These are phyloP conservation scores for Quambalaria eucalypti DNA, from an alignment of 1,284 basidiomycete genomes.

Conservation along the genomic window DNA sequence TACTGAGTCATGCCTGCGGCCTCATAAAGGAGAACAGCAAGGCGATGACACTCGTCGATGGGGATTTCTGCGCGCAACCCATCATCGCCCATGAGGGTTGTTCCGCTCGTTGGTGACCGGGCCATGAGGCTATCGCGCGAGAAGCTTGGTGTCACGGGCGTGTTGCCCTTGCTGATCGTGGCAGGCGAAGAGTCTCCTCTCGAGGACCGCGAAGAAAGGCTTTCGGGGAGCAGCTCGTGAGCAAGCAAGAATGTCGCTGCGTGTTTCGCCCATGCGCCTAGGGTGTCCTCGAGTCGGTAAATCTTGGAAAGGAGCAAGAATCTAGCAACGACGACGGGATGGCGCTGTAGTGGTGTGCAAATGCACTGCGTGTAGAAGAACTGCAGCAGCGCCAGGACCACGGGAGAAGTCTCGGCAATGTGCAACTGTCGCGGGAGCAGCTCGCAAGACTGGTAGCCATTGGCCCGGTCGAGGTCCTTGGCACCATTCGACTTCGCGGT, in stretches of 20 bases:
- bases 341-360: slow-evolving; percentile 77
- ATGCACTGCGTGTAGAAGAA: slow-evolving; percentile 82
- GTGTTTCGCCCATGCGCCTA: slow-evolving; percentile 72
- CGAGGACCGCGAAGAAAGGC: neutral
- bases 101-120: neutral
- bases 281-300: slow-evolving; percentile 63
- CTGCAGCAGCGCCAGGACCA: slow-evolving; percentile 78
- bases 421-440: slow-evolving; percentile 67
- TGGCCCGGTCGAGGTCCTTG: too few species aligned
- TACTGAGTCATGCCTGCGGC: slow-evolving; percentile 82
- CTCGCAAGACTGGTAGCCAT: too few species aligned
- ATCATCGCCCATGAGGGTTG: neutral
- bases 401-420: slow-evolving; percentile 78
- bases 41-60: slow-evolving; percentile 63
- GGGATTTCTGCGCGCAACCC: neutral
- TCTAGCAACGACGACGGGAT: slow-evolving; percentile 76
- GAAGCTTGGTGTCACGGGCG: neutral
- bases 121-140: neutral
- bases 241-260: slow-evolving; percentile 62
- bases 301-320: slow-evolving; percentile 73
- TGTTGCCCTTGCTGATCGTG: neutral
- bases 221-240: slow-evolving; percentile 23
- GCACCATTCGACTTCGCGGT: neutral
- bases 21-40: slow-evolving; percentile 81
- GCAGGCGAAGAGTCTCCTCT: neutral